Percentiles rank a stretch among this genome's conserved stretches.
Conservation (phyloP, 345 rosid genomes). For the Linum lewisii region DNA sequence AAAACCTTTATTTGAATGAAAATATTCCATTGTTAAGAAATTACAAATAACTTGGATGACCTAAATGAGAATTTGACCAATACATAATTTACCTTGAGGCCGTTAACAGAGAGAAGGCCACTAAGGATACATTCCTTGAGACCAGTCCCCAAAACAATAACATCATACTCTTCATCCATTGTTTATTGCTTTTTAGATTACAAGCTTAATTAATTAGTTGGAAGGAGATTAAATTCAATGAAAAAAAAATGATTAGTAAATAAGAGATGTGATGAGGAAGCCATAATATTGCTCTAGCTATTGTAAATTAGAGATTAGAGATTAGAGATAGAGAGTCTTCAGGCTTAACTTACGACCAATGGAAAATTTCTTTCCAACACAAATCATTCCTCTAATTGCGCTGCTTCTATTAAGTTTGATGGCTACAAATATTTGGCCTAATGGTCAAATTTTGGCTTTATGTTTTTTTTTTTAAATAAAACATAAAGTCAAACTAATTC, state of each 20-base stretch:
- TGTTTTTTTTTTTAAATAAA: too few relatives aligned
- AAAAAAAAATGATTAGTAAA: neutral
- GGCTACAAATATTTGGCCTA: too few relatives aligned
- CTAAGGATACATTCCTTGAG: constrained; percentile 96
- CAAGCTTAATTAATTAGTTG: too few relatives aligned
- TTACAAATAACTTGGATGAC: too few relatives aligned
- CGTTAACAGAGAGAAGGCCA: constrained; percentile 88
- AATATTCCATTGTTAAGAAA: too few relatives aligned
- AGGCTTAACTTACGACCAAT: neutral
- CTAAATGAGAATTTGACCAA: too few relatives aligned
- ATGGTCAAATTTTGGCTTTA: too few relatives aligned
- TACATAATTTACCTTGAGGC: constrained; percentile 71
- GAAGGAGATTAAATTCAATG: neutral
- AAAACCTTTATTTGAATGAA: constrained; percentile 41
- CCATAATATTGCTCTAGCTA: neutral
- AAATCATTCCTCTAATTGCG: too few relatives aligned
- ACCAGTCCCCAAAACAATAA: constrained; percentile 89
- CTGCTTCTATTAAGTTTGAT: too few relatives aligned
- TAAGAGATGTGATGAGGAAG: neutral
- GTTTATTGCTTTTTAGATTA: neutral
- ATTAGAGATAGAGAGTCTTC: neutral
- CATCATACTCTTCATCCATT: constrained; percentile 95
- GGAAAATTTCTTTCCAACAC: neutral
- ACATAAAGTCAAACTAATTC: too few relatives aligned
- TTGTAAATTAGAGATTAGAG: neutral